phyloP scores from a whole-genome alignment of 1,284 basidiomycete species.

The Phylloboletellus chloephorus region DNA sequence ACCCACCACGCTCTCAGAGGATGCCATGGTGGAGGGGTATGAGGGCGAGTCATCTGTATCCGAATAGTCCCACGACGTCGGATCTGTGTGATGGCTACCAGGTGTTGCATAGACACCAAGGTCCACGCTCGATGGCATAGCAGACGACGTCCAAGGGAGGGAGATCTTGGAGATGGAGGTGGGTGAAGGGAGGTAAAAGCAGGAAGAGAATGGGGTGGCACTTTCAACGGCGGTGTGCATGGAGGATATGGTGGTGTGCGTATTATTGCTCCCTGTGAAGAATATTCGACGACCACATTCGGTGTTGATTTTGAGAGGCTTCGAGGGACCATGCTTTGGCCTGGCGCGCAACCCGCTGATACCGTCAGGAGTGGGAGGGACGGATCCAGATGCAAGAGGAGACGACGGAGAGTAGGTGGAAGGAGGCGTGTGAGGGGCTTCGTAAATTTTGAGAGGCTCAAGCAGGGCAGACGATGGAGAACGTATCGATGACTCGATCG shows the following conservation, averaged over 20 bases:
- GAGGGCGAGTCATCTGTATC: conserved; percentile 31
- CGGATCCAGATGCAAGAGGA: conserved; percentile 36
- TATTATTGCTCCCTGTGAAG: conserved; percentile 46
- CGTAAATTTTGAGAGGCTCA: conserved; percentile 32
- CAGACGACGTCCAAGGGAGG: conserved; percentile 30
- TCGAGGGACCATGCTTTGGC: conserved; percentile 34
- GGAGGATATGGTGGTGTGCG: conserved; percentile 51
- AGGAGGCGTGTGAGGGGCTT: conserved; percentile 31
- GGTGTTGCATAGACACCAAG: conserved; percentile 36
- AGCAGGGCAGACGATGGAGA: conserved; percentile 29
- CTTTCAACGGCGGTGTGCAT: conserved; percentile 73
- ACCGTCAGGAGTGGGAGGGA: conserved; percentile 48
- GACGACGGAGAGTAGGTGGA: conserved; percentile 38
- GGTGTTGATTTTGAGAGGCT: conserved; percentile 57
- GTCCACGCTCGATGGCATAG: conserved; percentile 40
- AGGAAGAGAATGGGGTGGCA: conserved; percentile 45
- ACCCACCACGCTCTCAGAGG: conserved; percentile 32
- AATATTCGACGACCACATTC: conserved; percentile 47
- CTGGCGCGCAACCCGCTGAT: conserved; percentile 35
- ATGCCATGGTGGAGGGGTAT: conserved; percentile 31
- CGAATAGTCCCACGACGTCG: conserved; percentile 30
- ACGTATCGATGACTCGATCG: conserved; percentile 37
- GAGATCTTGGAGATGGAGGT: conserved; percentile 39
- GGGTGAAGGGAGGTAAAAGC: conserved; percentile 47
- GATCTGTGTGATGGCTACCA: conserved; percentile 29